Conservation (phyloP, 345 rosid species). For the Brassica cretica region DNA sequence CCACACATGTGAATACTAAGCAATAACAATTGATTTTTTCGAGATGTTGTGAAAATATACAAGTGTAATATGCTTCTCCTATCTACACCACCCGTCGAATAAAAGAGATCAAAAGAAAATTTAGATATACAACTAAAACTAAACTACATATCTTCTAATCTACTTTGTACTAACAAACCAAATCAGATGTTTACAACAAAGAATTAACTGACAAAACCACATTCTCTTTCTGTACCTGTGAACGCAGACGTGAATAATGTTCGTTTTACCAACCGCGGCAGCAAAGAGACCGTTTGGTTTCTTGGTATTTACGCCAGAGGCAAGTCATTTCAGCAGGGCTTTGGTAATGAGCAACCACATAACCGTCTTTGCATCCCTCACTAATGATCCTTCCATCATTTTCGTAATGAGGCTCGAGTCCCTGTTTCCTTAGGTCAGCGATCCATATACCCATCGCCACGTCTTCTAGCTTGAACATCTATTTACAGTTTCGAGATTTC, state of each 20-base stretch:
- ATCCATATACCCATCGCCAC: slow-evolving; percentile 99
- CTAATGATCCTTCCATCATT: slow-evolving; percentile 68
- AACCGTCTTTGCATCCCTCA: slow-evolving; percentile 84
- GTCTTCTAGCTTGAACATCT: slow-evolving; percentile 99
- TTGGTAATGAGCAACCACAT: slow-evolving; percentile 93
- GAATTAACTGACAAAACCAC: slow-evolving; percentile 2
- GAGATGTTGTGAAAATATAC: neutral
- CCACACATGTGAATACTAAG: slow-evolving; percentile 3
- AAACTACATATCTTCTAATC: slow-evolving; percentile 8
- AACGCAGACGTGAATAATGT: neutral
- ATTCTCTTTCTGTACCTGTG: slow-evolving; percentile 18
- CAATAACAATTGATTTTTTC: slow-evolving; percentile 2
- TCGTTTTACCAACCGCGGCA: slow-evolving; percentile 56
- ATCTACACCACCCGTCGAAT: slow-evolving; percentile 5
- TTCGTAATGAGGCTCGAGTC: slow-evolving; percentile 63
- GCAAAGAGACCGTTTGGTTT: slow-evolving; percentile 66
- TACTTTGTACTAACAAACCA: slow-evolving; percentile 17
- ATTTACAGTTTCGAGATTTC: slow-evolving; percentile 11
- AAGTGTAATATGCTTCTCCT: neutral
- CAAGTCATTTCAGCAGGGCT: slow-evolving; percentile 88
- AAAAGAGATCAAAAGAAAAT: neutral
- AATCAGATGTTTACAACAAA: neutral
- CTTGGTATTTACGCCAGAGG: slow-evolving; percentile 88
- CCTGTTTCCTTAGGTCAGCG: slow-evolving; percentile 61
- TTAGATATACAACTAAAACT: neutral